Percentiles rank a stretch among this genome's conserved stretches.
Conservation (phyloP, 441 rosid genomes). For the Mallotus japonicus region DNA sequence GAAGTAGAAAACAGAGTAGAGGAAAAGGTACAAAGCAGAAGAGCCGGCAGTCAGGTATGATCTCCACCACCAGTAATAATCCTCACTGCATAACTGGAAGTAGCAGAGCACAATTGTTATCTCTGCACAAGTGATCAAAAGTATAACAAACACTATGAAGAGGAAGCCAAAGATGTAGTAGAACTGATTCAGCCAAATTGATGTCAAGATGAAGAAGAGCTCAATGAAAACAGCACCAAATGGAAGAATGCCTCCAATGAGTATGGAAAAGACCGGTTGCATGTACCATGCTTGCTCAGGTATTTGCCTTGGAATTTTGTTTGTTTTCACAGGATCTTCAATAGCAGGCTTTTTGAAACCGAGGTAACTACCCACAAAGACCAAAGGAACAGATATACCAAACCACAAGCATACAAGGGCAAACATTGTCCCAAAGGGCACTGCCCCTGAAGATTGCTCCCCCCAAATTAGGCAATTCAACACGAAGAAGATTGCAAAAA, state of each 20-base stretch:
- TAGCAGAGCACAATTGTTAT: slow-evolving; percentile 89
- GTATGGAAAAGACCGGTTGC: slow-evolving; percentile 84
- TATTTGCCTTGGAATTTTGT: slow-evolving; percentile 86
- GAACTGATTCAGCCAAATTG: slow-evolving; percentile 99
- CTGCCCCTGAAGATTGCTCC: slow-evolving; percentile 92
- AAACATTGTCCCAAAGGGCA: slow-evolving; percentile 94
- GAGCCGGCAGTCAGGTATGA: slow-evolving; percentile 93
- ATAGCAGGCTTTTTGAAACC: slow-evolving; percentile 93
- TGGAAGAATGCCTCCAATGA: slow-evolving; percentile 93
- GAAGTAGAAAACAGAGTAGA: slow-evolving; percentile 89
- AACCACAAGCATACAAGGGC: slow-evolving; percentile 95
- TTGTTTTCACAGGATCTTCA: slow-evolving; percentile 88
- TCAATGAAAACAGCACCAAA: slow-evolving; percentile 96
- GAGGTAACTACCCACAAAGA: slow-evolving; percentile 86
- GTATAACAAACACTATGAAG: slow-evolving; percentile 83
- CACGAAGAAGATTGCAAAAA: slow-evolving; percentile 75
- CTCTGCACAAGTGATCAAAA: slow-evolving; percentile 89
- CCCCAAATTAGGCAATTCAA: slow-evolving; percentile 89
- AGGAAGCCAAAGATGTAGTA: slow-evolving; percentile 97
- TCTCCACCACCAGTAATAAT: slow-evolving; percentile 99
- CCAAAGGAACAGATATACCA: slow-evolving; percentile 93
- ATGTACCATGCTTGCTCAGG: slow-evolving; percentile 99
- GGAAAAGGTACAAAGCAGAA: slow-evolving; percentile 88
- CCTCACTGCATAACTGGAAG: slow-evolving; percentile 95
- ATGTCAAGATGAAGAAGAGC: slow-evolving; percentile 94